Percentiles rank a stretch among this genome's conserved stretches.
Conservation (phyloP, 768 basidiomycete species). For the Cyclocybe aegerita region DNA sequence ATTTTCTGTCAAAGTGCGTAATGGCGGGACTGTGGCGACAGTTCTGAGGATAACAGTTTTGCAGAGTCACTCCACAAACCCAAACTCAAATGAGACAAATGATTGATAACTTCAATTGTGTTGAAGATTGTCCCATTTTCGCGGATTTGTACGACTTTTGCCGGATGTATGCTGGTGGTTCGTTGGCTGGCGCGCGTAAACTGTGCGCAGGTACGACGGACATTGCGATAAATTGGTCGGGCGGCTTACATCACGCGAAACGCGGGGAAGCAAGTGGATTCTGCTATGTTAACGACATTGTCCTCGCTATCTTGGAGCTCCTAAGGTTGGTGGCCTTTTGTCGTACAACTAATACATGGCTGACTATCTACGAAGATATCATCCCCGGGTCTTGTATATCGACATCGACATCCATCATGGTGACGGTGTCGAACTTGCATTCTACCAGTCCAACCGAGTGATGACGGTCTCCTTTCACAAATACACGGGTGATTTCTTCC, state of each 20-base stretch:
- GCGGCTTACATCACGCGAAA: constrained; percentile 97
- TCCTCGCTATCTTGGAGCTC: constrained; percentile 90
- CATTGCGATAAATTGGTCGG: constrained; percentile 99
- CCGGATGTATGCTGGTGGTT: constrained; percentile 90
- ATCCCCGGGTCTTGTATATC: constrained; percentile 94
- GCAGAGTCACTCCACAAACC: constrained; percentile 76
- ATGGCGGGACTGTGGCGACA: background rate
- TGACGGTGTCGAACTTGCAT: constrained; percentile 96
- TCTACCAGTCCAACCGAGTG: constrained; percentile 97
- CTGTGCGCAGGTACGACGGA: constrained; percentile 84
- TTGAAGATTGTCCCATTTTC: constrained; percentile 97
- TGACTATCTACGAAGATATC: constrained; percentile 54
- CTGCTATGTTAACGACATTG: constrained; percentile 97
- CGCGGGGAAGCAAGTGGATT: constrained; percentile 98
- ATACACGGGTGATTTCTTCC: constrained; percentile 98
- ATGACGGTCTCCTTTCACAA: constrained; percentile 99
- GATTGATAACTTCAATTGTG: constrained; percentile 89
- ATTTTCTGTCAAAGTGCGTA: constrained; percentile 85
- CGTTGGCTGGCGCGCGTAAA: constrained; percentile 88
- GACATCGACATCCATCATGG: constrained; percentile 99
- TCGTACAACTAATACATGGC: background rate
- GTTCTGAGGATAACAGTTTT: background rate
- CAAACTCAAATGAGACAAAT: constrained; percentile 72
- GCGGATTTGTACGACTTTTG: constrained; percentile 94
- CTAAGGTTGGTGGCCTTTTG: constrained; percentile 54